Base-by-base conservation (phyloP, 2,329 filamentous ascomycete genomes). In the Ascocoryne sarcoides region DNA sequence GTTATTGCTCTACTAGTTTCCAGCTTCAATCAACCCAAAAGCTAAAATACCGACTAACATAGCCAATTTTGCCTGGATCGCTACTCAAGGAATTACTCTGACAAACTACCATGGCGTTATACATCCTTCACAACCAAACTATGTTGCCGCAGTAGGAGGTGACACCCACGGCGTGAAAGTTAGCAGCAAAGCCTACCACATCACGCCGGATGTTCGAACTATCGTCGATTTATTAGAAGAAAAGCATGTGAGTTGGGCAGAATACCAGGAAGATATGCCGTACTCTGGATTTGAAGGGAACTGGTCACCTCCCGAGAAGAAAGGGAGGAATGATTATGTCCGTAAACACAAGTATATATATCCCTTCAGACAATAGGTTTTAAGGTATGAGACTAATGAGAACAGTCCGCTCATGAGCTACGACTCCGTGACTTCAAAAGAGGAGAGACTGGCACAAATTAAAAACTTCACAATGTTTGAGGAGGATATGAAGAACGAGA, bases 241-340 rank as follows among this genome's bases (percentile, higher is more conserved):
- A 35, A 66, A 62, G 33, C 57, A 60, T 20, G 63, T 74, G 32
- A 64, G 64, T 44, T 74, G 81, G 81, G 77, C 67, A 37, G 69
- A 79, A 51, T 90, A 90, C 64, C 73, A 86, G 57, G 83, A 90
- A 57, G 78, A 84, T 56, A 70, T 82, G 68, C 84, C 84, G 1
- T 86, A 76, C 61, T 69, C 75, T 2, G 84, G 85, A 9, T 89
- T 77, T 61, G 71, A 84, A 58, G 83, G 81, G 19, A 57, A 60
- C 23, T 84, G 65, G 55, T n/a, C n/a, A n/a, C 67, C 75, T 38
- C 85, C 86, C 61, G 75, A 76, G 49, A 46, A 73, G 49, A 83
- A 71, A 3, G 71, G 73, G 15, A 69, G 71, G 37, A 84, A 87
- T 55, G 76, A 81, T 63, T 90, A 90, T 58, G 83, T 89, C 3